Evolutionary conservation across 352 stramenopile genomes (phyloP), one percentile per base, ranked within the genome.

Genomic region (Phytophthora kernoviae): DNA sequence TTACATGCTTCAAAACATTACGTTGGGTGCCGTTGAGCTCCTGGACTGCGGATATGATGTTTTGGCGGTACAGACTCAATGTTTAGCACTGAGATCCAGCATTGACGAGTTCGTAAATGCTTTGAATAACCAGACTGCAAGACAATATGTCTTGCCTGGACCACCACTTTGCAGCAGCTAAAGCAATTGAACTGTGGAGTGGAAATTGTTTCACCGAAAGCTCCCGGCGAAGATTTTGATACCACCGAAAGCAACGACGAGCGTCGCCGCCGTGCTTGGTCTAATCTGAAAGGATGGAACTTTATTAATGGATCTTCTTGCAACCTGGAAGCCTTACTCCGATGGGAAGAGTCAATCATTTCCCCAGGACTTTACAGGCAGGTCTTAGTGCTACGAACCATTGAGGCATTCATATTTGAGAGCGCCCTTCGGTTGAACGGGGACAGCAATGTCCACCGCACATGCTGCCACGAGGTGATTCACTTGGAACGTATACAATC

Each of bases 331-430:
- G 18, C 24, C 2, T 27, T 76, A n/a, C 43, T 72, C n/a, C 20
- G 17, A 21, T 72, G 67, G 62, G 18, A 20, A 15, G n/a, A 60
- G 40, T 50, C 43, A n/a, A 52, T 52, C 33, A 11, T 2, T 17
- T 12, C 50, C 20, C 42, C 57, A 46, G 39, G 21, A 1, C 17
- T 54, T 6, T 60, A 70, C 47, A 60, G 58, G 22, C 20, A 27
- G 7, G 55, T 77, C 18, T 12, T 69, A 0, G 41, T 60, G 1
- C 18, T 85, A 8, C 50, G 73, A 2, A 66, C 67, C 2, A 53
- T 79, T 39, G 75, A 82, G 56, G 6, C 37, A 1, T 75, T 68
- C 20, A 65, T 82, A 57, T 71, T 75, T 45, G 8, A 48, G 26
- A 62, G 8, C 2, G 26, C 57, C 17, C 33, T 39, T 1, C 3